Evolutionary conservation across 805 yeast species (phyloP), one percentile per base, ranked within the genome.

Genomic region (Kluyveromyces aestuarii): DNA sequence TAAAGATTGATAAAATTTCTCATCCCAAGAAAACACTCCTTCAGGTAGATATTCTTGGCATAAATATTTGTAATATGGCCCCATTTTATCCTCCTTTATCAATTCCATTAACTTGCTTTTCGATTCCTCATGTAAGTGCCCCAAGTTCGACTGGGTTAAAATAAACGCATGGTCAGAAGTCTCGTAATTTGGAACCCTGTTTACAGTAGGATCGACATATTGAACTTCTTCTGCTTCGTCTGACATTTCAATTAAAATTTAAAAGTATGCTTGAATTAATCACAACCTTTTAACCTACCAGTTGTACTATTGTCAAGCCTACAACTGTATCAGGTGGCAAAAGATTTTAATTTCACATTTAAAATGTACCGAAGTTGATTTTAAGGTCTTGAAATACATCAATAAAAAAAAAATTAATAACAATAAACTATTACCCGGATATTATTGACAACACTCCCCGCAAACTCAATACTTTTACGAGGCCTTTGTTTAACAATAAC

Each of bases 131-230:
- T 75, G 77, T 58, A 66, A 67, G 52, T 53, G 59, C 55, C 61
- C 51, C 45, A 70, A 61, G 35, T 61, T 70, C 27, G 72, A 70
- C 42, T 62, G 66, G 36, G 72, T 70, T 50, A 86, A 72, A 46
- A 80, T 73, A 64, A 85, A 91, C 37, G 90, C 86, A 49, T 78
- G 72, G 61, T 88, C 90, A n/a, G 96, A 82, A 37, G 90, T 77
- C 56, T 73, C 75, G 69, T 85, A 84, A 64, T 90, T 89, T 27
- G 98, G 98, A 27, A 87, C 77, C 57, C 77, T 75, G 39, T 56
- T 60, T 14, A 65, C 62, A 18, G 54, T 48, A 33, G 66, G 62
- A 33, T 64, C 67, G 8, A 51, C 52, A 41, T 55, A 53, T 7
- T 53, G 49, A 2, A 54, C 50, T 33, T 58, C 63, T 17, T 62